Evolutionary conservation across 225 moss, liverwort and hornwort species (phyloP).

Genomic region (Pseudoscleropodium purum): DNA sequence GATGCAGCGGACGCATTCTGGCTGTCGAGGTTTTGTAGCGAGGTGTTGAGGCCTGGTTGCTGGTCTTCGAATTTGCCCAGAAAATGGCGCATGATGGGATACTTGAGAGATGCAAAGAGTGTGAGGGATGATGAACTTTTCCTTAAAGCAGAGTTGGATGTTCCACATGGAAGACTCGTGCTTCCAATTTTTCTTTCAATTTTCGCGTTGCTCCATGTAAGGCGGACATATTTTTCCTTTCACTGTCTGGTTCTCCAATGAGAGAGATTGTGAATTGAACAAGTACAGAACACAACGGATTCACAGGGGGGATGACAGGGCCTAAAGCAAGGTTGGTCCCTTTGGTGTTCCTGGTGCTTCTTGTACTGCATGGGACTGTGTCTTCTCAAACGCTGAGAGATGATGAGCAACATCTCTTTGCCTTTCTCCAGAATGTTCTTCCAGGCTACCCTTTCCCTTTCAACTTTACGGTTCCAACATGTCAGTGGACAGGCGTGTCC

Average conservation of each 20-base stretch:
- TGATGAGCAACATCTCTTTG: conserved; percentile 22
- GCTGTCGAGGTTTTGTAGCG: not conserved
- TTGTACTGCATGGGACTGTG: conserved; percentile 7
- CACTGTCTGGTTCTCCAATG: not conserved
- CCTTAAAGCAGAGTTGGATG: not conserved
- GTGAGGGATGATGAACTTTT: conserved; percentile 8
- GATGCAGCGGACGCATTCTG: conserved; percentile 3
- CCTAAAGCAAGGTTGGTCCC: conserved; percentile 8
- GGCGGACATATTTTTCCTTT: not conserved
- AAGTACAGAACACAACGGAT: not conserved
- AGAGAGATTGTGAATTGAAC: not conserved
- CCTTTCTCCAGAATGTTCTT: conserved; percentile 12
- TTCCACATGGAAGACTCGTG: not conserved
- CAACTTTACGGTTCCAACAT: conserved; percentile 24
- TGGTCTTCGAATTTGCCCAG: not conserved
- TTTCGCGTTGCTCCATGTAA: not conserved
- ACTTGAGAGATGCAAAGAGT: not conserved
- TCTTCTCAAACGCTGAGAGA: conserved; percentile 11
- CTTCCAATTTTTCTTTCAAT: not conserved
- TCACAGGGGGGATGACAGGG: conserved; percentile 24
- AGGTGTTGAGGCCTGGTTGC: not conserved
- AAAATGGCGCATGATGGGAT: not conserved
- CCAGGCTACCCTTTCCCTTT: conserved; percentile 8
- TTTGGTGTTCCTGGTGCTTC: conserved; percentile 10
- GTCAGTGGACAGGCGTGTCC: conserved; percentile 26